Evolutionary conservation across 208 protist species (phyloP).

Genomic region (Lotmaria passim): DNA sequence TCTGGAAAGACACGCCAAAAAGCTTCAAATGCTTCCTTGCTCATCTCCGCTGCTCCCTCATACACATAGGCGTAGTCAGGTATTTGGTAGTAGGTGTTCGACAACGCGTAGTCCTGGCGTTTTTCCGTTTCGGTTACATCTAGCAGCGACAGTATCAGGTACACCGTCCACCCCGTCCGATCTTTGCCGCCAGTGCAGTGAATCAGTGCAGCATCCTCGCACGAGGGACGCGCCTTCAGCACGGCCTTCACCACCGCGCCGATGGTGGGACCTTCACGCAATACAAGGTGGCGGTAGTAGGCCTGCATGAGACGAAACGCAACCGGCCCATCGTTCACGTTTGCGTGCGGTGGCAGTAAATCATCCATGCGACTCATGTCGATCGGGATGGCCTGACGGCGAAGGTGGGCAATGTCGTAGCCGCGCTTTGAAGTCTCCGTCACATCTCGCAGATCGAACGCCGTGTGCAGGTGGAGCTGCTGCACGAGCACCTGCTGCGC

Average conservation of each 20-base stretch:
- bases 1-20: constrained; percentile 30
- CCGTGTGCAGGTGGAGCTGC: constrained; percentile 39
- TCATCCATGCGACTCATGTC: constrained; percentile 16
- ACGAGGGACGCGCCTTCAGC: constrained; percentile 16
- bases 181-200: constrained; percentile 65
- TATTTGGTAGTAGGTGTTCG: constrained; percentile 36
- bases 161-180: constrained; percentile 39
- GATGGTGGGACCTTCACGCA: constrained; percentile 6
- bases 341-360: background rate
- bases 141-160: constrained; percentile 36
- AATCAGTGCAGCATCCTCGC: constrained; percentile 33
- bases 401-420: constrained; percentile 37
- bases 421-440: constrained; percentile 24
- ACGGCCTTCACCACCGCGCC: constrained; percentile 37
- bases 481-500: constrained; percentile 38
- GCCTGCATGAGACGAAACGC: constrained; percentile 18
- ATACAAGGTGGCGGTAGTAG: constrained; percentile 31
- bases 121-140: constrained; percentile 35
- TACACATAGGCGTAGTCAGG: constrained; percentile 18
- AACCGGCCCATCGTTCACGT: constrained; percentile 14
- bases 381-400: constrained; percentile 31
- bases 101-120: constrained; percentile 41
- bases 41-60: constrained; percentile 13
- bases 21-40: constrained; percentile 29
- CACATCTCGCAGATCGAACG: constrained; percentile 41